Conservation (phyloP, 345 rosid species). For the Rhizophora mangle region DNA sequence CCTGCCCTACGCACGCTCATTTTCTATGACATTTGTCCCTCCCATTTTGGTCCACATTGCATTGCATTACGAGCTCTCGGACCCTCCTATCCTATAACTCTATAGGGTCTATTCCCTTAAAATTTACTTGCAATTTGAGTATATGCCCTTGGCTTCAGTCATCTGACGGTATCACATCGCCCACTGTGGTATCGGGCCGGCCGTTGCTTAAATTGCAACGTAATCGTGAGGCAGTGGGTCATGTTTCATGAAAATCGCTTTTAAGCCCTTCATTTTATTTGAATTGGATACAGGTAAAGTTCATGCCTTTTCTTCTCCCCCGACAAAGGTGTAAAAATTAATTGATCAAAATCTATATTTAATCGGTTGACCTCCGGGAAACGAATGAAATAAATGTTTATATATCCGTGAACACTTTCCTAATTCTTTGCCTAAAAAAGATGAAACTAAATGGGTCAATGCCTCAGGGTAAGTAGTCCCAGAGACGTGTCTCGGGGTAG, state of each 20-base stretch:
- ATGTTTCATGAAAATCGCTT: background rate
- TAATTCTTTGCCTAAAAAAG: no score
- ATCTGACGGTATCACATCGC: background rate
- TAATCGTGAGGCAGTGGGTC: background rate
- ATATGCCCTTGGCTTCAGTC: background rate
- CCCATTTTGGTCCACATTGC: background rate
- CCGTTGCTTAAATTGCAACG: background rate
- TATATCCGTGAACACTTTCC: no score
- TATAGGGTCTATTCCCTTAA: background rate
- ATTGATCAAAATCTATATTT: no score
- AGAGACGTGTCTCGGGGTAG: no score
- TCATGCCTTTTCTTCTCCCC: no score
- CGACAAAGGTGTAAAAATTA: no score
- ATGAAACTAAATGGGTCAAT: no score
- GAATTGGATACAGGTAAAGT: no score
- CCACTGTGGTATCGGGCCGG: background rate
- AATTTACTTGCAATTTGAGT: background rate
- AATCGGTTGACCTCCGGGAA: no score
- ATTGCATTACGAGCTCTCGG: background rate
- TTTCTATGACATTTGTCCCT: background rate
- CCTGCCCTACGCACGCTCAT: slow-evolving; percentile 6
- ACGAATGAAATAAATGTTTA: no score
- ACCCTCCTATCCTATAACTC: slow-evolving; percentile 19
- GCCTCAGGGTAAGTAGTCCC: no score
- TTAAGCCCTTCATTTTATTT: no score